phyloP scores from a whole-genome alignment of 805 yeast genomes.

The Lipomyces spencermartinsiae region DNA sequence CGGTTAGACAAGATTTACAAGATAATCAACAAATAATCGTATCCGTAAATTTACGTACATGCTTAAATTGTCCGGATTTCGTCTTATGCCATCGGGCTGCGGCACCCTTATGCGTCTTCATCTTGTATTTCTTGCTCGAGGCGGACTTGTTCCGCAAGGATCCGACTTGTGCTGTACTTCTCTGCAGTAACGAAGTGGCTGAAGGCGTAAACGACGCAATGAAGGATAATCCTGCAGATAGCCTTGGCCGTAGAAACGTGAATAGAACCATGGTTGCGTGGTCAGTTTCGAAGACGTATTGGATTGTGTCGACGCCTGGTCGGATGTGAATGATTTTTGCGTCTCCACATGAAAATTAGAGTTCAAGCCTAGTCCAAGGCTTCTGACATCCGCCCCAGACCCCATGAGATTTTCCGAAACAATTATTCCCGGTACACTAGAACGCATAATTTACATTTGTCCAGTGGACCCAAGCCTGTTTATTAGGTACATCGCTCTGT shows the following conservation, averaged over 20 bases:
- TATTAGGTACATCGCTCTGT: neutral
- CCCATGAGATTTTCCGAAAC: neutral
- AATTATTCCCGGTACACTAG: neutral
- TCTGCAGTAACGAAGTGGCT: neutral
- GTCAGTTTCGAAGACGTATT: neutral
- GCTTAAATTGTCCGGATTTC: conserved; percentile 36
- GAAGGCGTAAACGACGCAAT: conserved; percentile 5
- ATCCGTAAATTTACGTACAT: conserved; percentile 25
- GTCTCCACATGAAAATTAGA: neutral
- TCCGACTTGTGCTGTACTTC: neutral
- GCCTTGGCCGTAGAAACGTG: conserved; percentile 11
- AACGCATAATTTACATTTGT: neutral
- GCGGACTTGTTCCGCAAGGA: neutral
- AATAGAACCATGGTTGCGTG: neutral
- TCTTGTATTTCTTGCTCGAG: conserved; percentile 23
- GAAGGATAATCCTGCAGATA: conserved; percentile 6
- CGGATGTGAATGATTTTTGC: neutral
- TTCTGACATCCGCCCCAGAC: too few relatives aligned
- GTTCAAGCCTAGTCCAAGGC: neutral
- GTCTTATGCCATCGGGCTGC: conserved; percentile 33
- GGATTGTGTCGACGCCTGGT: neutral
- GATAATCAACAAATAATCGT: too few relatives aligned
- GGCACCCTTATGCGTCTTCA: conserved; percentile 37
- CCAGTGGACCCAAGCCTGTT: neutral
- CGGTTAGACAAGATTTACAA: neutral